Evolutionary conservation across 257 asterid species (phyloP), one percentile per base, ranked within the genome.

Genomic region (Linderniella brevidens): DNA sequence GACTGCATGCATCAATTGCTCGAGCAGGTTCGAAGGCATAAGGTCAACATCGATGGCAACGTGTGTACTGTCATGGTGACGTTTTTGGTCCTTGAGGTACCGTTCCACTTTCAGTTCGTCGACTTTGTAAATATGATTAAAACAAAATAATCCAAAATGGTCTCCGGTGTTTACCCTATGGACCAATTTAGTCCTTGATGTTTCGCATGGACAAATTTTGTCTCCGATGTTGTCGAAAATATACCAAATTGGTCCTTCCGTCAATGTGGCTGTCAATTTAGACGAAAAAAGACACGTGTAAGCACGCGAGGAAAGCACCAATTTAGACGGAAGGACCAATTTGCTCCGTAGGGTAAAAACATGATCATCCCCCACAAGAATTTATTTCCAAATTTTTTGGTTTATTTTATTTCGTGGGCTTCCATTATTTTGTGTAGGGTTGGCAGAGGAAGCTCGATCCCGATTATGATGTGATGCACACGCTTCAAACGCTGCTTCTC

Each of bases 391-490:
- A n/a, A 5, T 45, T 45, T 17, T 9, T 29, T 9, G 9, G 14
- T 55, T 39, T 25, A 9, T 37, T 42, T 9, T 54, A 8, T 35
- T 45, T 17, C 63, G 9, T 25, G 32, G 32, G 32, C 32, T 25
- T 25, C n/a, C 18, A 12, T 54, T 32, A n/a, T 49, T 45, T 37
- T 53, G 16, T 52, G 36, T 32, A 78, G 90, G 90, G 90, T 39
- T 78, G 90, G 90, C 85, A 78, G 64, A 63, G 90, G 44, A 78
- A 78, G 67, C 90, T 78, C 25, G 90, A 78, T 59, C 90, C 90
- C 19, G 81, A 65, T 40, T 78, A 72, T 19, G 72, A 75, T 45
- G 58, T 75, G 36, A 78, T 78, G 90, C 59, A 54, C 37, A 78
- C 90, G 4, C 62, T 78, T 12, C 77, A 65, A 60, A 64, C 85